phyloP scores from a whole-genome alignment of 495 filamentous ascomycete genomes.

The Penicillium psychrofluorescens region DNA sequence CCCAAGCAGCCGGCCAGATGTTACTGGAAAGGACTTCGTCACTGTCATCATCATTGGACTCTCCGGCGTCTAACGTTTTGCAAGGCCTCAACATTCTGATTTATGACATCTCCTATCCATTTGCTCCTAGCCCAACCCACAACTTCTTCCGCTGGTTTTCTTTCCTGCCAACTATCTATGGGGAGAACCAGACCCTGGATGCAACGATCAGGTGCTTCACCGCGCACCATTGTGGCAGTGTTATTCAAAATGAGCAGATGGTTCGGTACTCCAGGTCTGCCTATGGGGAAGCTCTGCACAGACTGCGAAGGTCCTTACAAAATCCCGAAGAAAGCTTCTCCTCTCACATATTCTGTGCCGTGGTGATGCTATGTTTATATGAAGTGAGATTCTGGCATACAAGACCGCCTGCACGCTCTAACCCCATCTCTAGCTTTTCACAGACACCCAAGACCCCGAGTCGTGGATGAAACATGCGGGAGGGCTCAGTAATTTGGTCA shows the following conservation, averaged over 20 bases:
- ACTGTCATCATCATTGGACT: background rate
- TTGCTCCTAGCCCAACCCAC: conserved; percentile 7
- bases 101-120: conserved; percentile 17
- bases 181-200: conserved; percentile 20
- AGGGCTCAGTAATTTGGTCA: conserved; percentile 22
- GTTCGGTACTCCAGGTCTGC: conserved; percentile 20
- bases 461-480: conserved; percentile 34
- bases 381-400: conserved; percentile 14
- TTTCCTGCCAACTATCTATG: conserved; percentile 24
- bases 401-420: background rate
- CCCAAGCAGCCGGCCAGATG: conserved; percentile 1
- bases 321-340: conserved; percentile 18
- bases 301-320: conserved; percentile 18
- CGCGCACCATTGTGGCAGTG: conserved; percentile 24
- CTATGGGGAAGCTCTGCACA: conserved; percentile 22
- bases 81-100: conserved; percentile 18
- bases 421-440: conserved; percentile 18
- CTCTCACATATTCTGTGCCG: conserved; percentile 24
- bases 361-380: conserved; percentile 27
- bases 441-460: conserved; percentile 21
- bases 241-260: conserved; percentile 15
- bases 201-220: conserved; percentile 22
- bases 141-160: conserved; percentile 20
- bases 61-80: conserved; percentile 14
- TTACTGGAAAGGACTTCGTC: background rate